Evolutionary conservation across 1,139 yeast genomes (phyloP).

Genomic region (Geotrichum klebahnii): DNA sequence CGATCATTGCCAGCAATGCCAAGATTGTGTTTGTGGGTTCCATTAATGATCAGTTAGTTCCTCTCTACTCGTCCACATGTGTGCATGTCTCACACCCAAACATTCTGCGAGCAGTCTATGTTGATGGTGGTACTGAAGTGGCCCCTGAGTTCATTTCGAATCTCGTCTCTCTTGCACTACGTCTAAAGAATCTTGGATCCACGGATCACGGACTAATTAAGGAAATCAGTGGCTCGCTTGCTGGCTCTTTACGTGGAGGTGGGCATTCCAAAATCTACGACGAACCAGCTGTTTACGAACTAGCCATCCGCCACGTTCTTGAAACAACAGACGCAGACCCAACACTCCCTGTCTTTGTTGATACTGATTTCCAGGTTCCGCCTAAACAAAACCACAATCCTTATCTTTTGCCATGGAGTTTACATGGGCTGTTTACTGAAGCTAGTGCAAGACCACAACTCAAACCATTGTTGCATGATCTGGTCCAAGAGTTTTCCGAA

Average conservation of each 20-base stretch:
- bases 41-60: slow-evolving; percentile 87
- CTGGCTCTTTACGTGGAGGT: slow-evolving; percentile 90
- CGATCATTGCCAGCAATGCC: slow-evolving; percentile 63
- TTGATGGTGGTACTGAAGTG: slow-evolving; percentile 61
- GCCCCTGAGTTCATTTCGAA: slow-evolving; percentile 53
- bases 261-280: slow-evolving; percentile 90
- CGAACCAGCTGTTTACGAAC: slow-evolving; percentile 76
- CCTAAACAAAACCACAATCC: slow-evolving; percentile 60
- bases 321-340: slow-evolving; percentile 64
- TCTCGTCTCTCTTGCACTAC: slow-evolving; percentile 46
- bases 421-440: slow-evolving; percentile 71
- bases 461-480: slow-evolving; percentile 52
- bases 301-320: slow-evolving; percentile 69
- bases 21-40: slow-evolving; percentile 81
- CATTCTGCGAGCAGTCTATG: slow-evolving; percentile 80
- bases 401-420: slow-evolving; percentile 85
- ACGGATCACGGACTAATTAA: slow-evolving; percentile 50
- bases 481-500: slow-evolving; percentile 65
- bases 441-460: slow-evolving; percentile 39
- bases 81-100: slow-evolving; percentile 84
- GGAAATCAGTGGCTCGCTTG: slow-evolving; percentile 75
- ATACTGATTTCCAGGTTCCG: slow-evolving; percentile 33
- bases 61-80: slow-evolving; percentile 82
- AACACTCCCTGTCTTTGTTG: slow-evolving; percentile 29
- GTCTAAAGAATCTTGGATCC: slow-evolving; percentile 39